phyloP scores from a whole-genome alignment of 768 basidiomycete genomes.

The Rickenella mellea region DNA sequence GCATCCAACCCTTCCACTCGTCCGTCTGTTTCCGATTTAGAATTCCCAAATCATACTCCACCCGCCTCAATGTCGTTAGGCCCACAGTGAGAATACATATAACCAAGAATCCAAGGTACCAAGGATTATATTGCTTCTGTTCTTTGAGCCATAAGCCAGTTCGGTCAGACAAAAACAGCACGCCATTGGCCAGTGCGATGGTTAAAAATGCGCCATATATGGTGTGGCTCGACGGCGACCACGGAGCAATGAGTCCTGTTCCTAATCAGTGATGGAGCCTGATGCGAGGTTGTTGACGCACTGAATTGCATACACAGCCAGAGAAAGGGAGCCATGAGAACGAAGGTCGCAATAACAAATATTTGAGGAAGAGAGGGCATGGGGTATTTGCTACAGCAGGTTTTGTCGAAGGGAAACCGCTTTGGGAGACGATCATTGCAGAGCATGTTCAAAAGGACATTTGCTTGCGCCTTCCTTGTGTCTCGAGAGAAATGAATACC shows the following conservation, averaged over 20 bases:
- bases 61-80: constrained; percentile 52
- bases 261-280: constrained; percentile 5
- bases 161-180: constrained; percentile 45
- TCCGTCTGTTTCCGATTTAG: constrained; percentile 90
- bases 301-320: constrained; percentile 28
- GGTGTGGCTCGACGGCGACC: background rate
- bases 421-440: constrained; percentile 70
- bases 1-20: constrained; percentile 99
- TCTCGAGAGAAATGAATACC: constrained; percentile 72
- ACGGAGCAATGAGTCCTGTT: constrained; percentile 6
- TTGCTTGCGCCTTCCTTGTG: constrained; percentile 60
- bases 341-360: constrained; percentile 35
- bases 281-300: constrained; percentile 12
- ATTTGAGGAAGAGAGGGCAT: constrained; percentile 48
- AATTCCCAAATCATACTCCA: constrained; percentile 80
- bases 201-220: constrained; percentile 1
- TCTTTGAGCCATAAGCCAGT: constrained; percentile 84
- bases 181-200: background rate
- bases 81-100: constrained; percentile 48
- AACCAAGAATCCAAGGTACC: constrained; percentile 55
- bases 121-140: constrained; percentile 71
- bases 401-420: constrained; percentile 58
- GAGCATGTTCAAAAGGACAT: constrained; percentile 66
- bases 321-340: constrained; percentile 43
- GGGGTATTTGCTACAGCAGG: constrained; percentile 76